A percentile compares a stretch with the other conserved stretches of the same genome.
Conservation (phyloP, 768 basidiomycete genomes). For the Pholiota conissans region DNA sequence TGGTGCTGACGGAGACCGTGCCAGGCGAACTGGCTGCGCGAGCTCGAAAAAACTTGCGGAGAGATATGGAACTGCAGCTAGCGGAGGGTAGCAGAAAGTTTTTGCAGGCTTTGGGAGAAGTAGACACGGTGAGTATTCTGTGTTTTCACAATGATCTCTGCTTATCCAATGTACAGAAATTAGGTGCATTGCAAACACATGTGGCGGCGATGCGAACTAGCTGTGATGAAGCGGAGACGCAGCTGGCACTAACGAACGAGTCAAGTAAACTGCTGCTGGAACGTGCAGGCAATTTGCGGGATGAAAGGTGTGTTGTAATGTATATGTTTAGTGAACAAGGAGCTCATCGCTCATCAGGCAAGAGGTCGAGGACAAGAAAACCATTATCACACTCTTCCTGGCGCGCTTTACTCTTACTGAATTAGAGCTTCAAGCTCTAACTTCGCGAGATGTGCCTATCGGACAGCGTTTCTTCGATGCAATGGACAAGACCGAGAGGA, state of each 20-base stretch:
- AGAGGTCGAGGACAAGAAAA: conserved; percentile 67
- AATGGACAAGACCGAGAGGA: conserved; percentile 83
- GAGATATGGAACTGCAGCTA: conserved; percentile 84
- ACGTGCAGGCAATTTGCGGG: conserved; percentile 72
- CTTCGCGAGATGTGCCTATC: conserved; percentile 77
- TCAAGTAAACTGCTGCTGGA: conserved; percentile 81
- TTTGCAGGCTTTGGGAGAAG: conserved; percentile 80
- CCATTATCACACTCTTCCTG: conserved; percentile 80
- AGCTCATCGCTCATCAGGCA: conserved; percentile 41
- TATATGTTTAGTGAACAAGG: neutral
- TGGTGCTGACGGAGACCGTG: conserved; percentile 30
- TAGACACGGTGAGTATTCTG: conserved; percentile 74
- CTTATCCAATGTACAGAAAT: conserved; percentile 55
- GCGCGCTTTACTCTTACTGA: conserved; percentile 81
- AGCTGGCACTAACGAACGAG: conserved; percentile 72
- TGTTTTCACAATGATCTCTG: conserved; percentile 1
- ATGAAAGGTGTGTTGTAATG: conserved; percentile 57
- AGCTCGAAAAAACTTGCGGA: conserved; percentile 76
- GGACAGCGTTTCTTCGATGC: conserved; percentile 76
- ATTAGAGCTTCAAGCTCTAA: conserved; percentile 70
- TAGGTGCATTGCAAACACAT: conserved; percentile 76
- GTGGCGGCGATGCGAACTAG: conserved; percentile 76
- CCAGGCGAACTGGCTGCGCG: conserved; percentile 67
- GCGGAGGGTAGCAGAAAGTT: conserved; percentile 83
- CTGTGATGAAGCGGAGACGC: conserved; percentile 82